A percentile compares a stretch with the other conserved stretches of the same genome.
These are phyloP conservation scores for Hyphopichia pseudoburtonii DNA, from an alignment of 1,139 yeast genomes.

Conservation along the genomic window DNA sequence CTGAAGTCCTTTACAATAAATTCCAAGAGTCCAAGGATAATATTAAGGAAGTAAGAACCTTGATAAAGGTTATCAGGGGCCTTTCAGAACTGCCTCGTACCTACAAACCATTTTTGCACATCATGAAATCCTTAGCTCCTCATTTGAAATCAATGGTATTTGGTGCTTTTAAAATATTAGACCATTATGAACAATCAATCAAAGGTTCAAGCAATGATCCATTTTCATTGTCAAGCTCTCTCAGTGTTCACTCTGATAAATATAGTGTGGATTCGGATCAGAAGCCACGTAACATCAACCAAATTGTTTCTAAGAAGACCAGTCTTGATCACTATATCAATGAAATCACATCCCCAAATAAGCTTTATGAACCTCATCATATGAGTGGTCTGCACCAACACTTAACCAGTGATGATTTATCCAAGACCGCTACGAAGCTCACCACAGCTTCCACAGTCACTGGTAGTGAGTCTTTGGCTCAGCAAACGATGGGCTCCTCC, in stretches of 20 bases:
- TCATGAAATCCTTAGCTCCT: slow-evolving; percentile 23
- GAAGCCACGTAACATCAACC: slow-evolving; percentile 1
- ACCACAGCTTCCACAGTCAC: background rate
- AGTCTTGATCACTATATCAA: slow-evolving; percentile 13
- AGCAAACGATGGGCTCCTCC: slow-evolving; percentile 2
- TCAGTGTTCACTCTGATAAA: slow-evolving; percentile 10
- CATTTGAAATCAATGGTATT: slow-evolving; percentile 30
- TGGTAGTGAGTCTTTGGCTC: slow-evolving; percentile 1
- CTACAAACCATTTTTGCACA: slow-evolving; percentile 17
- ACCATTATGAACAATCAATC: slow-evolving; percentile 18
- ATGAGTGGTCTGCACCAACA: slow-evolving; percentile 1
- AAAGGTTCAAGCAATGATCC: slow-evolving; percentile 2
- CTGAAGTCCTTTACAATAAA: slow-evolving; percentile 22
- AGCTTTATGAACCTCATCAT: background rate
- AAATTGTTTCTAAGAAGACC: slow-evolving; percentile 8
- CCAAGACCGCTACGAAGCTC: slow-evolving; percentile 2
- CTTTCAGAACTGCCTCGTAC: slow-evolving; percentile 33
- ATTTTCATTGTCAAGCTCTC: slow-evolving; percentile 7
- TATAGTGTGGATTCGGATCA: slow-evolving; percentile 6
- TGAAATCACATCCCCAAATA: slow-evolving; percentile 5
- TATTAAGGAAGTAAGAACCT: slow-evolving; percentile 28
- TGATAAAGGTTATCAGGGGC: slow-evolving; percentile 41
- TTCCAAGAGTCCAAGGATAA: slow-evolving; percentile 28
- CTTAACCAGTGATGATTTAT: slow-evolving; percentile 4
- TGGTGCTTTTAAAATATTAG: slow-evolving; percentile 30